Evolutionary conservation across 176 grass and related monocot species (phyloP), one percentile per base, ranked within the genome.

Genomic region (Aechmea fasciata): DNA sequence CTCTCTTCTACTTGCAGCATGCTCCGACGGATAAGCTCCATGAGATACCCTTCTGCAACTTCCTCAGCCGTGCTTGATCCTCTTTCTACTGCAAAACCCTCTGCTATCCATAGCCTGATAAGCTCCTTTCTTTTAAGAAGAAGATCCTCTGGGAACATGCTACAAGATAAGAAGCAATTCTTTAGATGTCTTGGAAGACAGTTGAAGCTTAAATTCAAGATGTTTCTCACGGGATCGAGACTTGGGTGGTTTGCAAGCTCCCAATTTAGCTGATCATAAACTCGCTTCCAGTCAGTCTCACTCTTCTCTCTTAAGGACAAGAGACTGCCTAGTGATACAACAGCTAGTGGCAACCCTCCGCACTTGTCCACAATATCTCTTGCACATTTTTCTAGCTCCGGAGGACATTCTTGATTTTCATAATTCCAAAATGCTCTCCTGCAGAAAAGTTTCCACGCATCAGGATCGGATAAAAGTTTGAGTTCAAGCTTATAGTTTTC

Each of bases 1-100:
- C 0, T 57, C 9, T 66, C 3, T 28, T 20, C 57, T 0, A 85
- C 69, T 47, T 81, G 82, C 52, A 92, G 75, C 85, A 92, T 71
- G 49, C 70, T 83, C 47, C 77, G 73, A 26, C 26, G 69, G 7
- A 88, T 15, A 0, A 88, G 82, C 33, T 83, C 70, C 14, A 1
- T 0, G 0, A 92, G 24, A 47, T 88, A 88, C 48, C 49, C 47
- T 71, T 83, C 79, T 11, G 79, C 89, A 47, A 85, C 18, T 3
- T 92, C 82, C 67, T 92, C 89, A 73, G 83, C 52, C 8, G 65
- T 88, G 48, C 76, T 61, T 9, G 2, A 1, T 55, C 77, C 82
- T n/a, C 10, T 83, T 48, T 78, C 23, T 75, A 83, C 73, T 4
- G 81, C 48, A 76, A 92, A 92, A 0, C 72, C 72, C 13, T 85